phyloP scores from a whole-genome alignment of 768 basidiomycete genomes.

The Kwoniella shandongensis region DNA sequence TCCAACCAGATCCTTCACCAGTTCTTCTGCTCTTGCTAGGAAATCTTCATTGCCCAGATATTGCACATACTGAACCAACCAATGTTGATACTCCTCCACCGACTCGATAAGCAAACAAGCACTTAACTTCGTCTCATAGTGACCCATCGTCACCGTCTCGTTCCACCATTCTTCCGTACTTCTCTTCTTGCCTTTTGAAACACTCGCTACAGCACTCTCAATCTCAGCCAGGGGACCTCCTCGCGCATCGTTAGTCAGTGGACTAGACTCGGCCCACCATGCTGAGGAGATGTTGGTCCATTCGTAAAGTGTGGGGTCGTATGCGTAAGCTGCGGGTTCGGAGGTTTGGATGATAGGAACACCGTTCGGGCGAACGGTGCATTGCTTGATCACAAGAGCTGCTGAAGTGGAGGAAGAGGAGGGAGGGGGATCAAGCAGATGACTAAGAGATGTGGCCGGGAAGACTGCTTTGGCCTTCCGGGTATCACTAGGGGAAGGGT shows the following conservation, averaged over 20 bases:
- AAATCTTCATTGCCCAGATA: slow-evolving; percentile 88
- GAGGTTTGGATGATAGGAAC: slow-evolving; percentile 73
- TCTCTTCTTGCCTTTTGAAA: slow-evolving; percentile 24
- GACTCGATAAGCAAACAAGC: slow-evolving; percentile 75
- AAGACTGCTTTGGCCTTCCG: slow-evolving; percentile 67
- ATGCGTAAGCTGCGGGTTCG: slow-evolving; percentile 75
- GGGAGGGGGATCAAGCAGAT: slow-evolving; percentile 58
- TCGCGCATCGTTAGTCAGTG: neutral
- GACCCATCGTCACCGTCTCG: slow-evolving; percentile 77
- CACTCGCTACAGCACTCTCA: slow-evolving; percentile 42
- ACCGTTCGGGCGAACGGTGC: slow-evolving; percentile 74
- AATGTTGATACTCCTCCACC: slow-evolving; percentile 77
- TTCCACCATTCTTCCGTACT: slow-evolving; percentile 71
- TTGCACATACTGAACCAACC: slow-evolving; percentile 73
- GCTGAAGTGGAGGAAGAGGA: slow-evolving; percentile 3
- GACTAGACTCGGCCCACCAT: slow-evolving; percentile 81
- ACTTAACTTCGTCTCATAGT: slow-evolving; percentile 79
- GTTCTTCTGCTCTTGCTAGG: slow-evolving; percentile 80
- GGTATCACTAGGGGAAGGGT: slow-evolving; percentile 63
- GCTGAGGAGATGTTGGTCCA: slow-evolving; percentile 76
- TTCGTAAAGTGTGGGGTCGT: slow-evolving; percentile 64
- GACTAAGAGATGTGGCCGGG: slow-evolving; percentile 64
- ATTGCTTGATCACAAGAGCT: slow-evolving; percentile 60
- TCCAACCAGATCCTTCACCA: slow-evolving; percentile 85
- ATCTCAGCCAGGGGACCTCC: slow-evolving; percentile 39